phyloP scores from a whole-genome alignment of 345 rosid species.

The Arabidopsis arenosa region DNA sequence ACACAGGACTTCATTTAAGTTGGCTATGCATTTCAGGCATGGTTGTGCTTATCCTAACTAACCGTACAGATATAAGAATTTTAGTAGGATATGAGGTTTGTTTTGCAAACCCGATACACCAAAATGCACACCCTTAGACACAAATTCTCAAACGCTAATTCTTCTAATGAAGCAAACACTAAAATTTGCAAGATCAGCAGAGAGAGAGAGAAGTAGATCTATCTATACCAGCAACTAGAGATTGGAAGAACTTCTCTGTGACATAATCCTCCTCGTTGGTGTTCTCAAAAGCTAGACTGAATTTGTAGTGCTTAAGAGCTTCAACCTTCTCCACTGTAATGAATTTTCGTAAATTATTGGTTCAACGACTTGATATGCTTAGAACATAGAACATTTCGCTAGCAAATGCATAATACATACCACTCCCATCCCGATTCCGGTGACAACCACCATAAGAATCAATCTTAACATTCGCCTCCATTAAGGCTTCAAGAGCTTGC shows the following conservation, averaged over 20 bases:
- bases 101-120: conserved; percentile 13
- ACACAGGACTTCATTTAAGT: neutral
- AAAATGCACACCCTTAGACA: neutral
- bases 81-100: neutral
- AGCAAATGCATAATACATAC: conserved; percentile 45
- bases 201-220: conserved; percentile 4
- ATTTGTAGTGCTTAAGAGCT: conserved; percentile 80
- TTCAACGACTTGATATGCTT: conserved; percentile 5
- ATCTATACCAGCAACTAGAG: conserved; percentile 85
- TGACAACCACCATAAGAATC: conserved; percentile 94
- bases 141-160: neutral
- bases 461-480: conserved; percentile 58
- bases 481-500: conserved; percentile 79
- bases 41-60: conserved; percentile 15
- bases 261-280: conserved; percentile 99
- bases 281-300: conserved; percentile 96
- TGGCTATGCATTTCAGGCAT: conserved; percentile 20
- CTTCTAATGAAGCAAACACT: neutral
- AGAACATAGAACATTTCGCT: neutral
- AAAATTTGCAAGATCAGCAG: conserved; percentile 1
- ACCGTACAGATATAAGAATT: neutral
- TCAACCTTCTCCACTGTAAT: conserved; percentile 57
- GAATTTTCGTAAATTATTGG: neutral
- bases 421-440: conserved; percentile 72
- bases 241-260: conserved; percentile 91